A percentile compares a stretch with the other conserved stretches of the same genome.
phyloP scores from a whole-genome alignment of 2,329 filamentous ascomycete species.

The Onygenales sp. region DNA sequence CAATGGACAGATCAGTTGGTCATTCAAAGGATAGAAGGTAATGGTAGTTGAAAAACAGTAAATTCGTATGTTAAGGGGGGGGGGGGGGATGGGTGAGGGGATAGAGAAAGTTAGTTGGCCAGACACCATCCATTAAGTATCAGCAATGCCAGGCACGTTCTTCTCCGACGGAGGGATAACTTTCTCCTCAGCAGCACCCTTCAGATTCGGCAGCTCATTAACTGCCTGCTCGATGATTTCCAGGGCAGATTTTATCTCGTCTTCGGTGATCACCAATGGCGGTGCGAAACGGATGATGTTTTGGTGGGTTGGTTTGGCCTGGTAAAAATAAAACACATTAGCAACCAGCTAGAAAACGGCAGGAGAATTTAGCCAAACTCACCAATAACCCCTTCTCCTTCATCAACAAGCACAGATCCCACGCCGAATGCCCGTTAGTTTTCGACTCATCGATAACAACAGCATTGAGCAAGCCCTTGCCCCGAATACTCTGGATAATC shows the following conservation, averaged over 20 bases:
- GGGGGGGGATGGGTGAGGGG: too few relatives aligned
- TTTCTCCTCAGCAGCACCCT: slow-evolving; percentile 46
- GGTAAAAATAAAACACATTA: slow-evolving; percentile 13
- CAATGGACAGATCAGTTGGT: too few relatives aligned
- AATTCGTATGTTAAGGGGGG: not conserved
- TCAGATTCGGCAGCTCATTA: slow-evolving; percentile 60
- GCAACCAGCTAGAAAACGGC: not conserved
- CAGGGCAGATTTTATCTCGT: slow-evolving; percentile 69
- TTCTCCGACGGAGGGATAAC: slow-evolving; percentile 52
- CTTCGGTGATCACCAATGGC: slow-evolving; percentile 85
- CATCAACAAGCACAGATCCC: slow-evolving; percentile 92
- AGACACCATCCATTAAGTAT: slow-evolving; percentile 35
- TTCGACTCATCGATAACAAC: slow-evolving; percentile 89
- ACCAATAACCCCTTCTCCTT: slow-evolving; percentile 93
- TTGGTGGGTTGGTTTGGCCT: slow-evolving; percentile 97
- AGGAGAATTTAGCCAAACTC: slow-evolving; percentile 31
- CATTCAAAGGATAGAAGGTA: too few relatives aligned
- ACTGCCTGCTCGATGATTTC: slow-evolving; percentile 73
- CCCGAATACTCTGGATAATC: slow-evolving; percentile 72
- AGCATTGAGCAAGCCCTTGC: slow-evolving; percentile 90
- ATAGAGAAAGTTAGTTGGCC: too few relatives aligned
- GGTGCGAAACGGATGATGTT: slow-evolving; percentile 99
- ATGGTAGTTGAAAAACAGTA: too few relatives aligned
- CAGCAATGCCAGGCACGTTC: slow-evolving; percentile 50
- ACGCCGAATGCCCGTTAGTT: slow-evolving; percentile 76